Evolutionary conservation across 768 basidiomycete genomes (phyloP), one percentile per base, ranked within the genome.

Genomic region (Rhizopogon sp.): DNA sequence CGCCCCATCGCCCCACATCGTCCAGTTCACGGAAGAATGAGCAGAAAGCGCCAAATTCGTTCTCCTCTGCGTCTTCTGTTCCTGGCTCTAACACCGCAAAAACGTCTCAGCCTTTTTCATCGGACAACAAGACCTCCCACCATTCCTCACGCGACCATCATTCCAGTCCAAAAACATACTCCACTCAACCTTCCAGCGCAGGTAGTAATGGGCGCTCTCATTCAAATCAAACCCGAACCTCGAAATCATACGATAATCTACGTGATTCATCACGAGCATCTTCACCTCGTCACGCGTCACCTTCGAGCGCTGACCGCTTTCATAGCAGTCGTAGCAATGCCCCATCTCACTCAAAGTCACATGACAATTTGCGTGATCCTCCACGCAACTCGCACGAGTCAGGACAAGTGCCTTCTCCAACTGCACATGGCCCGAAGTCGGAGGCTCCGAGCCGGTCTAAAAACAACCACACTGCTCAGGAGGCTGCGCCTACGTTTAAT

Each of bases 1-100:
- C 62, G 56, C 64, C 62, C n/a, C 65, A 60, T 64, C 66, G 61
- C 35, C 61, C 68, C 60, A 66, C 69, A 56, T 69, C 70, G 50
- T 61, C 72, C 52, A 58, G 61, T 56, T 66, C 69, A 4, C 52
- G 65, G 45, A 65, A 59, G 20, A 71, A 65, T 57, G 64, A 55
- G 31, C 58, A 49, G n/a, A 55, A 11, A 37, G 13, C 59, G 33
- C 52, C 58, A 3, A 50, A 58, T 16, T 20, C 56, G 16, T 51
- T 50, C 31, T 41, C 52, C 29, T 65, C 64, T 16, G 13, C 35
- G 6, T 56, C 64, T 40, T 50, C 51, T 13, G 60, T 31, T 51
- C 57, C 43, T 45, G 41, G 35, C 25, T 22, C 50, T 56, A 52
- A 52, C 10, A 40, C 60, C 1, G 47, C 64, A 28, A 57, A 60